Evolutionary conservation across 495 filamentous ascomycete species (phyloP).

Genomic region (Articulospora tetracladia): DNA sequence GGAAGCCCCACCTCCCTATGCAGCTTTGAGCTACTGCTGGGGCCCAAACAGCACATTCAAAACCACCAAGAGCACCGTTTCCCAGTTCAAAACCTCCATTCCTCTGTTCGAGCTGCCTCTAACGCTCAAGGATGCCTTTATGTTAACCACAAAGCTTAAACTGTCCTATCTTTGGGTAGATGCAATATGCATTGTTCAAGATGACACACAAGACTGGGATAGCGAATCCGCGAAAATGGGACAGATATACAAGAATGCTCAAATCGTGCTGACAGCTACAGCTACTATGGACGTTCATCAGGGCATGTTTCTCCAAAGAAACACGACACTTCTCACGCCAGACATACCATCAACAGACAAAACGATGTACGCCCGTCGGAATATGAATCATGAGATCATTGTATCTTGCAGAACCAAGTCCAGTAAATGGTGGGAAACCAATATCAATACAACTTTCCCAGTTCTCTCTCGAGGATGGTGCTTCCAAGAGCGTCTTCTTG

Average conservation of each 20-base stretch:
- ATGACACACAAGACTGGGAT: constrained; percentile 8
- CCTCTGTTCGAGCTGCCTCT: constrained; percentile 9
- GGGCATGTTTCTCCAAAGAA: neutral
- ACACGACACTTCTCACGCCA: neutral
- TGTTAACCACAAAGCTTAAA: constrained; percentile 6
- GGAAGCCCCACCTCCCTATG: neutral
- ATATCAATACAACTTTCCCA: constrained; percentile 3
- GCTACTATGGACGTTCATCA: constrained; percentile 12
- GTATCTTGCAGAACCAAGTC: constrained; percentile 9
- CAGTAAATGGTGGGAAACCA: constrained; percentile 1
- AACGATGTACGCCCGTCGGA: neutral
- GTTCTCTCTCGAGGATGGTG: constrained; percentile 21
- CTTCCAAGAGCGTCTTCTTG: constrained; percentile 20
- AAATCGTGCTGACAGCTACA: constrained; percentile 17
- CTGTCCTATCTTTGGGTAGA: constrained; percentile 19
- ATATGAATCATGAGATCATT: constrained; percentile 10
- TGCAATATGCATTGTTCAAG: constrained; percentile 18
- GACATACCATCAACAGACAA: neutral
- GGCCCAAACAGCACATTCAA: neutral
- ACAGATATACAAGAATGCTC: constrained; percentile 17
- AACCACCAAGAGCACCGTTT: neutral
- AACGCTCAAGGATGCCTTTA: constrained; percentile 14
- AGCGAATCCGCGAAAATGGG: constrained; percentile 19
- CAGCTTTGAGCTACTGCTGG: constrained; percentile 26
- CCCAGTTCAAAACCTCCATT: constrained; percentile 1